A percentile compares a stretch with the other conserved stretches of the same genome.
phyloP scores from a whole-genome alignment of 148 eudicot species.

The Rhododendron williamsianum region DNA sequence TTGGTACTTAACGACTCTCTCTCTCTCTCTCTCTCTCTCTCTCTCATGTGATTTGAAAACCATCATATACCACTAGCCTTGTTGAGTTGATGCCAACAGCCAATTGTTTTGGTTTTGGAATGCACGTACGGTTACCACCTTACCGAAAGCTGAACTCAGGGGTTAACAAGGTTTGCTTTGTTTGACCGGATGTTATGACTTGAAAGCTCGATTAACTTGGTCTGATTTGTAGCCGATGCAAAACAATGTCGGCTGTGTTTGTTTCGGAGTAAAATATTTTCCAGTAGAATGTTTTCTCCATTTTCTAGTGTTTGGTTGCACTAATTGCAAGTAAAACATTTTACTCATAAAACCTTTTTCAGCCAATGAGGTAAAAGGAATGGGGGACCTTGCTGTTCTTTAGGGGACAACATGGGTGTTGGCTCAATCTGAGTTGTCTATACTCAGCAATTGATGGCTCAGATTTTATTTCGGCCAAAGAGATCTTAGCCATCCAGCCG shows the following conservation, averaged over 20 bases:
- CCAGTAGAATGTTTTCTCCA: not conserved
- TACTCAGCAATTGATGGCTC: too few relatives aligned
- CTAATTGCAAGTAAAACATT: not conserved
- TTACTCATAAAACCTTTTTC: too few relatives aligned
- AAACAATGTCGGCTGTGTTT: not conserved
- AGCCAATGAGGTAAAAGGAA: too few relatives aligned
- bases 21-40: not conserved
- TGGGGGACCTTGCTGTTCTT: too few relatives aligned
- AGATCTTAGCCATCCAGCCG: too few relatives aligned
- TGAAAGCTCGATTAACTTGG: not conserved
- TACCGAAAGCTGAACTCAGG: not conserved
- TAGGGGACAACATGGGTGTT: too few relatives aligned
- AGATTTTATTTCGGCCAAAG: too few relatives aligned
- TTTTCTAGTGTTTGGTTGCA: not conserved
- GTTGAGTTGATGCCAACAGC: not conserved
- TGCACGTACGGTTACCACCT: not conserved
- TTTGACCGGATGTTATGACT: not conserved
- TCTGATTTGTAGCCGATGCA: not conserved
- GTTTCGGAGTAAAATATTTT: not conserved
- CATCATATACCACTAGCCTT: not conserved
- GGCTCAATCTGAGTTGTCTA: too few relatives aligned
- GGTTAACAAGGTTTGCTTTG: not conserved
- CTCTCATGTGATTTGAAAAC: not conserved
- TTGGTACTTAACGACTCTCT: not conserved
- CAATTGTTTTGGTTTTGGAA: not conserved